Base-by-base conservation (phyloP, 768 basidiomycete species). In the Kwoniella heveanensis region DNA sequence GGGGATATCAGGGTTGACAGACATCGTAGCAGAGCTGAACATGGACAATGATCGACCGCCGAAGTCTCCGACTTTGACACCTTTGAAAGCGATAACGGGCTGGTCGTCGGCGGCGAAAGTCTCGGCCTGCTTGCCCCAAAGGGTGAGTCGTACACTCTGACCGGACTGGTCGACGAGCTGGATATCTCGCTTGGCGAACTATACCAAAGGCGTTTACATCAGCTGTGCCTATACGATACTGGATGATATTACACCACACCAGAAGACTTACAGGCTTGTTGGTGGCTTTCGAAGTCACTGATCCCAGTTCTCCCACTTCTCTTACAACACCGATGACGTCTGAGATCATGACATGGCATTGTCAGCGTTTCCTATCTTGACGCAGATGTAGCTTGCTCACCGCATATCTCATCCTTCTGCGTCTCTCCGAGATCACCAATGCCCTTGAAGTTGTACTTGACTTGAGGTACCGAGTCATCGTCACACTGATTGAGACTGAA, bases 71-170 rank as follows among this genome's bases (percentile, higher is more conserved):
- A 98, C 90, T 78, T 89, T 91, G 67, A 92, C 91, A 24, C 91
- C 89, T 81, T 94, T 96, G 85, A 94, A 91, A 3, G 95, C 95
- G 67, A 94, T 85, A 29, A 98, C 87, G 9, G 91, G 86, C 54
- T 84, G 76, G 53, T 83, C 83, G 12, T 84, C 82, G 5, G 83
- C 81, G n/a, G 80, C 78, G 77, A 87, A 97, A 44, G 85, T 84
- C 77, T 97, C 92, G 0, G 95, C 95, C 78, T 91, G 90, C 78
- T 90, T 92, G 24, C 95, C 96, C 96, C 95, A 99, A 29, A 98
- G 83, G 2, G 95, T 99, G 68, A 97, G 77, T 32, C 91, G 86
- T 44, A 91, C 88, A 17, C 88, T 86, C 72, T 82, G 91, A 36
- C 85, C 85, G 7, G 91, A 88, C 64, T 85, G 85, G 77, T 99